A percentile compares a stretch with the other conserved stretches of the same genome.
These are phyloP conservation scores for Penstemon davidsonii DNA, from an alignment of 257 asterid species.

Conservation along the genomic window DNA sequence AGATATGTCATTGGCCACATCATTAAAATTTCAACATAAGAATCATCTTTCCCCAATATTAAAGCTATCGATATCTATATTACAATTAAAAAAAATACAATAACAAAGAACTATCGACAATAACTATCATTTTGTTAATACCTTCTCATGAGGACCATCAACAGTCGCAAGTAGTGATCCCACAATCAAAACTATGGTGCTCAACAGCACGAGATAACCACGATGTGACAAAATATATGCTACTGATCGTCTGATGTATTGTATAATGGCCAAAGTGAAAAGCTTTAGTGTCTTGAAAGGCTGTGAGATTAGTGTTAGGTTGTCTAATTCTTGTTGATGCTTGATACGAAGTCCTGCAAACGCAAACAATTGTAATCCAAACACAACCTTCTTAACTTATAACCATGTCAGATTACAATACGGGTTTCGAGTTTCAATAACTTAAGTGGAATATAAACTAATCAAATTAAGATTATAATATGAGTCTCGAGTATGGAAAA, in stretches of 20 bases:
- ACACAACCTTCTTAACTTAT: background rate
- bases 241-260: slow-evolving; percentile 44
- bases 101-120: slow-evolving; percentile 9
- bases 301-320: slow-evolving; percentile 52
- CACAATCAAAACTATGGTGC: slow-evolving; percentile 34
- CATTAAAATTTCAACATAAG: background rate
- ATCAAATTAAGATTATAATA: background rate
- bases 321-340: slow-evolving; percentile 62
- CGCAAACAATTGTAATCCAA: background rate
- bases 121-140: slow-evolving; percentile 18
- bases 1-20: slow-evolving; percentile 19
- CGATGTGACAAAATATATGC: slow-evolving; percentile 49
- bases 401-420: background rate
- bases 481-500: background rate
- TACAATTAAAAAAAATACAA: background rate
- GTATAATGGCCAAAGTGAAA: slow-evolving; percentile 46
- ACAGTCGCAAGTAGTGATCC: slow-evolving; percentile 43
- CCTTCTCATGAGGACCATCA: slow-evolving; percentile 67
- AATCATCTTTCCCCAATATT: slow-evolving; percentile 1
- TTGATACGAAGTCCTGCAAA: slow-evolving; percentile 55
- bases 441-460: too few species aligned
- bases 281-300: slow-evolving; percentile 63
- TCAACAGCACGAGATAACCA: slow-evolving; percentile 47
- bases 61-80: slow-evolving; percentile 11
- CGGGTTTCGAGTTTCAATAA: background rate